Evolutionary conservation across 2,329 filamentous ascomycete species (phyloP).

Genomic region (Sporothrix brunneoviolacea): DNA sequence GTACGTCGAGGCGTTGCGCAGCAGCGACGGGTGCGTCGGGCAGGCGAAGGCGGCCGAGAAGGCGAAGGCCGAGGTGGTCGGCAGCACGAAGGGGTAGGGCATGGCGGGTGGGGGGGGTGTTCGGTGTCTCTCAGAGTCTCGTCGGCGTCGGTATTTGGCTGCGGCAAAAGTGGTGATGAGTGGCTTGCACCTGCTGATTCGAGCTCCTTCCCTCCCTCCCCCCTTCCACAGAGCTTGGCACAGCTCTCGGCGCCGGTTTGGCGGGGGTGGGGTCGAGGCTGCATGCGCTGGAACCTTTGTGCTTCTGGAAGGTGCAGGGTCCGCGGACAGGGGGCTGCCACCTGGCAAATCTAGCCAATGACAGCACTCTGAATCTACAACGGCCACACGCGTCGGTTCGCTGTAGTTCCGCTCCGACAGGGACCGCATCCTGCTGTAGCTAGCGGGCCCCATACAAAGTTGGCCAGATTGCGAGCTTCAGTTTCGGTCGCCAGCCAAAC

Average conservation of each 20-base stretch:
- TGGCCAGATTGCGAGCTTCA: constrained; percentile 9
- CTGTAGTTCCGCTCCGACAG: neutral
- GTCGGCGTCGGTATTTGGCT: no score
- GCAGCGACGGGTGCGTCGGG: constrained; percentile 81
- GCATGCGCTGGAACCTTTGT: no score
- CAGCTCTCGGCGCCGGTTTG: neutral
- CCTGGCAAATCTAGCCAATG: no score
- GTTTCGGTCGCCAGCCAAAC: no score
- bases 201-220: no score
- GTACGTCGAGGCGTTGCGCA: constrained; percentile 72
- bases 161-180: neutral
- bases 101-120: constrained; percentile 42
- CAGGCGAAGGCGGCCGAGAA: constrained; percentile 73
- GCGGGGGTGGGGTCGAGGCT: neutral
- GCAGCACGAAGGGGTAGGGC: constrained; percentile 84
- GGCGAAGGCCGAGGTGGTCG: constrained; percentile 81
- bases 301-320: neutral
- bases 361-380: no score
- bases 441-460: neutral
- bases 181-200: constrained; percentile 3
- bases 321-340: neutral
- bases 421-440: neutral
- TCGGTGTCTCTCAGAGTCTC: no score
- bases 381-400: no score
- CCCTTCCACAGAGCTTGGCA: constrained; percentile 8